phyloP scores from a whole-genome alignment of 2,329 filamentous ascomycete genomes.

The Aspergillus sp. region DNA sequence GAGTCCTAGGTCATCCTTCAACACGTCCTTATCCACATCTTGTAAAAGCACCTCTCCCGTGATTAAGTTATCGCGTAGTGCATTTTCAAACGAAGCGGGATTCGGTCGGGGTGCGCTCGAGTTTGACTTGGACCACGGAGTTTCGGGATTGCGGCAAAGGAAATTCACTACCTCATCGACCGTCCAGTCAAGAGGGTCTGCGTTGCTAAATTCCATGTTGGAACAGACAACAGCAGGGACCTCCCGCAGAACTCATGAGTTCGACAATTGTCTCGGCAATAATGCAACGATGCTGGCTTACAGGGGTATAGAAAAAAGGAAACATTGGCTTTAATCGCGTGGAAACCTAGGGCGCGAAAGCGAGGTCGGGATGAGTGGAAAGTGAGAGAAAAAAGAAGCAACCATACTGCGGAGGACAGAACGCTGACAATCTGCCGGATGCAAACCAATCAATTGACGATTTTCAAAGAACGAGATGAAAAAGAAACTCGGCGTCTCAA shows the following conservation, averaged over 20 bases:
- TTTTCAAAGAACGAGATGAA: neutral
- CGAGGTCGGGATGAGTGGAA: neutral
- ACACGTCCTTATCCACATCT: slow-evolving; percentile 49
- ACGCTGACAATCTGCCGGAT: neutral
- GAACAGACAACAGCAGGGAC: neutral
- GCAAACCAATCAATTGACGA: neutral
- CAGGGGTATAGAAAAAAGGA: neutral
- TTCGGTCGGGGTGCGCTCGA: slow-evolving; percentile 50
- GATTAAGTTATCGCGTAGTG: slow-evolving; percentile 62
- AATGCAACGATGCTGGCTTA: neutral
- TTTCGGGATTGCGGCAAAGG: slow-evolving; percentile 58
- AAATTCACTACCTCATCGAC: slow-evolving; percentile 65
- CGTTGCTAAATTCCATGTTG: slow-evolving; percentile 29
- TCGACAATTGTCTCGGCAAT: neutral
- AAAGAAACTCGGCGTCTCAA: neutral
- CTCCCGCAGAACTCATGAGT: neutral
- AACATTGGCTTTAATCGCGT: neutral
- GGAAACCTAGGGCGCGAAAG: neutral
- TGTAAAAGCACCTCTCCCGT: slow-evolving; percentile 66
- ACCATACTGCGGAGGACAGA: neutral
- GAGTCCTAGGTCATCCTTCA: slow-evolving; percentile 59
- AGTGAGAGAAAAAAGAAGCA: neutral
- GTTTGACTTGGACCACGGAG: slow-evolving; percentile 40
- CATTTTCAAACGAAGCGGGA: slow-evolving; percentile 51
- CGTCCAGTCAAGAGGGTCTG: slow-evolving; percentile 75